Conservation (phyloP, 306 rosid genomes). For the Fagus crenata region DNA sequence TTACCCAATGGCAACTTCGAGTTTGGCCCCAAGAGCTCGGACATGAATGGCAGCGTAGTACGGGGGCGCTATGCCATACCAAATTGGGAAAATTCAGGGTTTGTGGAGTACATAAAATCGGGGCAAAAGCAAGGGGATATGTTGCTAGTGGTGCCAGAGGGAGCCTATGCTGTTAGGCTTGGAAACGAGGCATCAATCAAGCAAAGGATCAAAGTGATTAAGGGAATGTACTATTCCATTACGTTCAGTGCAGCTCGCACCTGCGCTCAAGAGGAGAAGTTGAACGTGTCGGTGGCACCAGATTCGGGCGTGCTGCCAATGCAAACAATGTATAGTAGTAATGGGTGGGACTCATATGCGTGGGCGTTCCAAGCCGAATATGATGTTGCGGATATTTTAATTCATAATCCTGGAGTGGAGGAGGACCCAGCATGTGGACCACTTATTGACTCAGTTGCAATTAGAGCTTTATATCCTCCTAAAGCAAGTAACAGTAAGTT, state of each 20-base stretch:
- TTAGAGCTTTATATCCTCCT: slow-evolving; percentile 73
- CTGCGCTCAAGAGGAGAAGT: slow-evolving; percentile 83
- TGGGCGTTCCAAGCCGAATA: slow-evolving; percentile 72
- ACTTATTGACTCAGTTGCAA: slow-evolving; percentile 74
- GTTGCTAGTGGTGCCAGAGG: slow-evolving; percentile 93
- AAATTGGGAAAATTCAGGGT: slow-evolving; percentile 77
- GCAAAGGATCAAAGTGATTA: slow-evolving; percentile 58
- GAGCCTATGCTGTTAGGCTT: slow-evolving; percentile 81
- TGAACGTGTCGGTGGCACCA: slow-evolving; percentile 78
- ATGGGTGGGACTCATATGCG: slow-evolving; percentile 87
- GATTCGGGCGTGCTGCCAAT: slow-evolving; percentile 81
- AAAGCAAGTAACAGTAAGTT: slow-evolving; percentile 61
- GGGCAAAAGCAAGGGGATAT: slow-evolving; percentile 99
- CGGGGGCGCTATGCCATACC: slow-evolving; percentile 60
- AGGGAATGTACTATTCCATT: slow-evolving; percentile 71
- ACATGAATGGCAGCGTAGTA: slow-evolving; percentile 72
- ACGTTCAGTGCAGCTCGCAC: slow-evolving; percentile 92
- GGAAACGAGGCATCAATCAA: slow-evolving; percentile 91
- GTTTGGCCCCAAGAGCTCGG: slow-evolving; percentile 58
- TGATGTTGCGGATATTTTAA: slow-evolving; percentile 44
- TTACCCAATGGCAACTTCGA: slow-evolving; percentile 84
- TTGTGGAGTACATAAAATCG: slow-evolving; percentile 86
- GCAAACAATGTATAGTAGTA: slow-evolving; percentile 84
- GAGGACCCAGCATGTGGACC: slow-evolving; percentile 99
- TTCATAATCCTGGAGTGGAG: slow-evolving; percentile 91